Evolutionary conservation across 805 yeast genomes (phyloP).

Genomic region (Candida mattraensis): DNA sequence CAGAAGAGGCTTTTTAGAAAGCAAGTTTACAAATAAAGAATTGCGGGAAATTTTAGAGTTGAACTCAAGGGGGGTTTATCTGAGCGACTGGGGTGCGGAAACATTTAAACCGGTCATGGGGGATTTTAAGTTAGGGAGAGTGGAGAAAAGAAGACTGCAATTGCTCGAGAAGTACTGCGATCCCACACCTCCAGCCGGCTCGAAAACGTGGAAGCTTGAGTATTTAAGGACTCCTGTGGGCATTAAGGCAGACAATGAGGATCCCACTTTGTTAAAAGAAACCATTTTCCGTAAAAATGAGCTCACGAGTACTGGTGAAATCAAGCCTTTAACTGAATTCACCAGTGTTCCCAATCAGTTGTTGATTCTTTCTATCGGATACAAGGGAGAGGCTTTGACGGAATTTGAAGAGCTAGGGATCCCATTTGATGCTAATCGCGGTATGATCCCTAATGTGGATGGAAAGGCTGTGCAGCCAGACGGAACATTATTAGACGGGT

Average conservation of each 20-base stretch:
- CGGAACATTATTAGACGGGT: slow-evolving; percentile 38
- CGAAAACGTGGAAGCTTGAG: slow-evolving; percentile 59
- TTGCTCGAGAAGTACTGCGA: slow-evolving; percentile 53
- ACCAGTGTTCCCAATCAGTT: slow-evolving; percentile 52
- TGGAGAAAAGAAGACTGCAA: slow-evolving; percentile 63
- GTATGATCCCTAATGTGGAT: slow-evolving; percentile 45
- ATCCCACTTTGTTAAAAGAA: slow-evolving; percentile 40
- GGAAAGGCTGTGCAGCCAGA: slow-evolving; percentile 42
- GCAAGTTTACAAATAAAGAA: slow-evolving; percentile 92
- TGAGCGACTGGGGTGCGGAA: slow-evolving; percentile 47
- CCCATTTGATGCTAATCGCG: slow-evolving; percentile 44
- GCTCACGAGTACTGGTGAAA: slow-evolving; percentile 36
- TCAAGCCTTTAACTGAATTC: slow-evolving; percentile 38
- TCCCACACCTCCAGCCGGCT: slow-evolving; percentile 6
- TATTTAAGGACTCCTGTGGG: slow-evolving; percentile 67
- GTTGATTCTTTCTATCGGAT: slow-evolving; percentile 81
- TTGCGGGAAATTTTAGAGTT: slow-evolving; percentile 78
- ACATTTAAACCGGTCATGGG: slow-evolving; percentile 32
- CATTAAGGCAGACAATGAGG: slow-evolving; percentile 39
- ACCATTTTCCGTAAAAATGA: slow-evolving; percentile 51
- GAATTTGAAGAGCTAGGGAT: slow-evolving; percentile 56
- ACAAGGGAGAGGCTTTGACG: slow-evolving; percentile 61
- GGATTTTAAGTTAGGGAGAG: slow-evolving; percentile 44
- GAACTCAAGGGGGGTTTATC: slow-evolving; percentile 43
- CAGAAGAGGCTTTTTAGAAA: slow-evolving; percentile 79